Percentiles rank a stretch among this genome's conserved stretches.
Evolutionary conservation across 352 stramenopile genomes (phyloP).

Genomic region (Pythium monospermum): DNA sequence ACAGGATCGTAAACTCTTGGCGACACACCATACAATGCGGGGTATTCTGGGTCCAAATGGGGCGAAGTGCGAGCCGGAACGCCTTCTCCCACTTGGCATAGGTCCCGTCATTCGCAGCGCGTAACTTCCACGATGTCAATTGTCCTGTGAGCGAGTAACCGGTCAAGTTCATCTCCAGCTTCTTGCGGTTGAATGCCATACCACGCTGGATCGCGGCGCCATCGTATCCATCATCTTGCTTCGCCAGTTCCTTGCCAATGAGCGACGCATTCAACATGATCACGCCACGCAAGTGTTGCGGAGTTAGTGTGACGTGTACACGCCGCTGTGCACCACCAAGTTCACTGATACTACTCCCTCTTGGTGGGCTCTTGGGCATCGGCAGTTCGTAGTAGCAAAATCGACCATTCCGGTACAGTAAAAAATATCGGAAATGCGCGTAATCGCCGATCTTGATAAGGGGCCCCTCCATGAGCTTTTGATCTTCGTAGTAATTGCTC

Average conservation of each 20-base stretch:
- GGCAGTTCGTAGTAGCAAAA: conserved; percentile 87
- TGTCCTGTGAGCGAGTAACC: conserved; percentile 72
- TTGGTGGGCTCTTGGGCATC: conserved; percentile 36
- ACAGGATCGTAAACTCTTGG: conserved; percentile 66
- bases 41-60: conserved; percentile 80
- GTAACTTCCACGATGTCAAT: conserved; percentile 77
- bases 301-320: conserved; percentile 71
- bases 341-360: background rate
- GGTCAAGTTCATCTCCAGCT: conserved; percentile 79
- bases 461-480: conserved; percentile 82
- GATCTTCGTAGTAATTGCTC: conserved; percentile 80
- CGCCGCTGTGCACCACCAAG: conserved; percentile 17
- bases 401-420: conserved; percentile 74
- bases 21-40: conserved; percentile 71
- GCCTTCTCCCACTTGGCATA: conserved; percentile 81
- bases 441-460: conserved; percentile 87
- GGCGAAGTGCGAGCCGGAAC: conserved; percentile 66
- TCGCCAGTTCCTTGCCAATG: conserved; percentile 57
- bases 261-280: conserved; percentile 83
- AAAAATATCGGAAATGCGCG: conserved; percentile 82
- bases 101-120: conserved; percentile 58
- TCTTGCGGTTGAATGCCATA: conserved; percentile 76
- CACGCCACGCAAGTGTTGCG: conserved; percentile 69
- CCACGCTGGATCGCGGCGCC: conserved; percentile 57
- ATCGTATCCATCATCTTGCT: conserved; percentile 70